Base-by-base conservation (phyloP, 129 eudicot genomes). In the Flaveria brownii region DNA sequence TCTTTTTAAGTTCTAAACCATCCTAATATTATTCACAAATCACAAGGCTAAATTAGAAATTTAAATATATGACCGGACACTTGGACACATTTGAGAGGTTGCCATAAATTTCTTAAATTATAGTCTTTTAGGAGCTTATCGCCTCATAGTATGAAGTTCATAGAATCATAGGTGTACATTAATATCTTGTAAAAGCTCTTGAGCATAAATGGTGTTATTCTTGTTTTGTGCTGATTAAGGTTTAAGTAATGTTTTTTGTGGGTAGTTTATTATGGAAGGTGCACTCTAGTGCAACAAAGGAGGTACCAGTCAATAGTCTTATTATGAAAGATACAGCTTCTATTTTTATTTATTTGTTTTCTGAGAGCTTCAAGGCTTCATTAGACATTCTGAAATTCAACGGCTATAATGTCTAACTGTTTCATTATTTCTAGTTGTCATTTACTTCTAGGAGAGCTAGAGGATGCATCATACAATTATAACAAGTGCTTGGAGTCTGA, bases 371-470 rank as follows among this genome's bases (percentile, higher is more conserved):
- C 51, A 76, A 51, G 64, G 68, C 68, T 52, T 17, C 20, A 50
- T 46, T 59, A 41, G 51, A 70, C 55, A 20, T 33, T 14, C 63
- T 70, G 70, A 51, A 55, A 11, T 12, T 59, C 33, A 43, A 59
- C 18, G 50, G 62, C 47, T 59, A 54, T 46, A 70, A 70, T 28
- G 15, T 73, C 42, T 73, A 52, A 42, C 33, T 9, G 14, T 1
- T 63, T 63, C 46, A 49, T 63, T 76, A 16, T 56, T 81, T 75
- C 20, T 49, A 94, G 98, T 64, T 89, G 97, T 65, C 87, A 89
- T 87, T 86, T 94, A 80, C 81, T 85, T 67, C 82, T 94, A 51
- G 98, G 98, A 75, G 98, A 91, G 75, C 72, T 86, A 63, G 90
- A 91, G 72, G 91, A 87, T 64, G 98, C 98, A 9, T 54, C 78